Percentiles rank a stretch among this genome's conserved stretches.
phyloP scores from a whole-genome alignment of 768 basidiomycete species.

The Scleroderma citrinum region DNA sequence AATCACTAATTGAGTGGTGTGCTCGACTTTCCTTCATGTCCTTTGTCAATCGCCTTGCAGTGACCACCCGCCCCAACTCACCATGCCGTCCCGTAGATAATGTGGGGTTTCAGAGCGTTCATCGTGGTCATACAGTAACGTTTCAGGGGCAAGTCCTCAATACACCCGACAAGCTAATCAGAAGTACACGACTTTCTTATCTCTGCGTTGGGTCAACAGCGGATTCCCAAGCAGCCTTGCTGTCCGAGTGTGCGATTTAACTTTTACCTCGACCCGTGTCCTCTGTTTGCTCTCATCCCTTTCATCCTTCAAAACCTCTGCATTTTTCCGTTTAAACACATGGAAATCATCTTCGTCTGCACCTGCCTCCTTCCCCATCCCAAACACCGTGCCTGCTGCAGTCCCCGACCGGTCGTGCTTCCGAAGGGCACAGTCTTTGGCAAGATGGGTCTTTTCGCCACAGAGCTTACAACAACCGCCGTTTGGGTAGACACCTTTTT shows the following conservation, averaged over 20 bases:
- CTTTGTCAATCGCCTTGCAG: background rate
- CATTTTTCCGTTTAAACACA: conserved; percentile 57
- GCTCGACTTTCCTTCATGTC: conserved; percentile 64
- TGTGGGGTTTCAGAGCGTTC: conserved; percentile 33
- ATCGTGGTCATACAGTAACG: conserved; percentile 14
- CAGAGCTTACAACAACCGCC: conserved; percentile 91
- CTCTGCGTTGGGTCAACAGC: conserved; percentile 13
- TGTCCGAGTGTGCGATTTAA: conserved; percentile 38
- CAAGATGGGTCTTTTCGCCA: conserved; percentile 77
- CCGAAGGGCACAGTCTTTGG: conserved; percentile 71
- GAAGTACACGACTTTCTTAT: conserved; percentile 47
- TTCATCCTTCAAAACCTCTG: conserved; percentile 57
- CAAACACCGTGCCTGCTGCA: conserved; percentile 15
- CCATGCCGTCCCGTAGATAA: conserved; percentile 64
- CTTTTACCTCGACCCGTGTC: conserved; percentile 37
- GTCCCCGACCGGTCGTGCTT: conserved; percentile 43
- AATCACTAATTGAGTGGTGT: conserved; percentile 61
- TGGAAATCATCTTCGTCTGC: conserved; percentile 98
- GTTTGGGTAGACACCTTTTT: conserved; percentile 82
- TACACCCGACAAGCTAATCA: conserved; percentile 17
- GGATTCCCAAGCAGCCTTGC: conserved; percentile 31
- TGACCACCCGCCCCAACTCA: conserved; percentile 20
- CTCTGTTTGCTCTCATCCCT: conserved; percentile 40
- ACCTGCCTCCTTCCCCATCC: conserved; percentile 47
- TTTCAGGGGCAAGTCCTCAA: background rate